Evolutionary conservation across 192 early-diverging fungal genomes (phyloP).

Genomic region (Jimgerdemannia lactiflua): DNA sequence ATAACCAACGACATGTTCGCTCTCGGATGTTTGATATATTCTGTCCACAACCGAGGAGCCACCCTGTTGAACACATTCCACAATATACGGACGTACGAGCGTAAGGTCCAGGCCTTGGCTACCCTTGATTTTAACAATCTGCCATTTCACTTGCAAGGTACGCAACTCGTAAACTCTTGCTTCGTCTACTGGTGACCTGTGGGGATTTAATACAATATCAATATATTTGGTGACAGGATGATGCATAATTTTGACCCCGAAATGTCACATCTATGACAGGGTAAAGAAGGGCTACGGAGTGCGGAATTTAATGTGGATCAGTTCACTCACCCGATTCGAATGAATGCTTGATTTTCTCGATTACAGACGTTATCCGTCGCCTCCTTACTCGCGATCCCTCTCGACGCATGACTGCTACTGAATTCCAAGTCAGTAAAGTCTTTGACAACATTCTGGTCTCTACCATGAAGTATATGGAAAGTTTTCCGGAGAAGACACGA

Average conservation of each 20-base stretch:
- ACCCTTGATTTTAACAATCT: constrained; percentile 36
- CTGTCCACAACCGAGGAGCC: constrained; percentile 64
- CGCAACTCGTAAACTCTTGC: too few species aligned
- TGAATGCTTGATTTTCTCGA: too few species aligned
- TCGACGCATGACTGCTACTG: constrained; percentile 52
- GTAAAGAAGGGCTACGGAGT: too few species aligned
- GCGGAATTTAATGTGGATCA: too few species aligned
- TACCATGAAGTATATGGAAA: constrained; percentile 77
- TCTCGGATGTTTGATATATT: constrained; percentile 73
- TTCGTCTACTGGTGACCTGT: too few species aligned
- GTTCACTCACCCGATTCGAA: too few species aligned
- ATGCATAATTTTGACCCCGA: not conserved
- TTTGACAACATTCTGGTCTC: constrained; percentile 81
- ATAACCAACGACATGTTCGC: constrained; percentile 74
- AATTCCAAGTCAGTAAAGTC: constrained; percentile 66
- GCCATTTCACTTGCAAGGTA: constrained; percentile 55
- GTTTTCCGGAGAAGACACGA: constrained; percentile 71
- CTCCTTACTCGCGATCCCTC: constrained; percentile 53
- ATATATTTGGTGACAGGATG: not conserved
- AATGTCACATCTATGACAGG: not conserved
- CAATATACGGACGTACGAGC: constrained; percentile 64
- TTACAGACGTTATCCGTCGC: constrained; percentile 40
- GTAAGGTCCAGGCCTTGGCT: constrained; percentile 44
- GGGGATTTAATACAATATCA: too few species aligned
- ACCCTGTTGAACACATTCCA: constrained; percentile 61